Percentiles rank a stretch among this genome's conserved stretches.
Conservation (phyloP, 2,329 filamentous ascomycete genomes). For the Fusarium oligoseptatum region DNA sequence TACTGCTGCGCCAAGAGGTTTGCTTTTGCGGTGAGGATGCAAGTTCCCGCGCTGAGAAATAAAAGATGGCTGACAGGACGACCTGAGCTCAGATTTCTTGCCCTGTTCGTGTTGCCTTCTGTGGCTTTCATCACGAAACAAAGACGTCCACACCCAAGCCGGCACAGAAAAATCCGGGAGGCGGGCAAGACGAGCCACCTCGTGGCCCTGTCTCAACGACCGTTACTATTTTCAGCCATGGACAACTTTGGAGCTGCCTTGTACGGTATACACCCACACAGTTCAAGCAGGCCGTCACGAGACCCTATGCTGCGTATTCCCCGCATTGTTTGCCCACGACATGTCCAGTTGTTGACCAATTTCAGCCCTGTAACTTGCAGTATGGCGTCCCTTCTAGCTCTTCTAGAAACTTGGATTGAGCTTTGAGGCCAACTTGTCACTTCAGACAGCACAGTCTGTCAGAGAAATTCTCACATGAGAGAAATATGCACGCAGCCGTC, state of each 20-base stretch:
- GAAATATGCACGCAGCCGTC: constrained; percentile 15
- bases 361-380: background rate
- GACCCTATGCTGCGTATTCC: background rate
- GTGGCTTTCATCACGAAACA: constrained; percentile 5
- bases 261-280: background rate
- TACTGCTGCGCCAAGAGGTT: background rate
- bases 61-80: background rate
- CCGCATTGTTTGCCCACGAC: background rate
- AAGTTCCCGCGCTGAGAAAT: constrained; percentile 13
- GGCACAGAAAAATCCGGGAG: background rate
- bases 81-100: constrained; percentile 30
- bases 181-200: background rate
- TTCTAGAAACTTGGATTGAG: constrained; percentile 1
- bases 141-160: background rate
- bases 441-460: background rate
- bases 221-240: constrained; percentile 1
- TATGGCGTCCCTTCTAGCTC: background rate
- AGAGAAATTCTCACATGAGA: constrained; percentile 7
- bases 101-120: background rate
- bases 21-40: constrained; percentile 16
- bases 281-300: background rate
- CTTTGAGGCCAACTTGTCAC: background rate
- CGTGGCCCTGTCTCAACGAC: background rate
- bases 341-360: background rate
- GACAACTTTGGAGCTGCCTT: background rate